These are phyloP conservation scores for Tricholoma sp. DNA, from an alignment of 768 basidiomycete genomes.

Conservation along the genomic window DNA sequence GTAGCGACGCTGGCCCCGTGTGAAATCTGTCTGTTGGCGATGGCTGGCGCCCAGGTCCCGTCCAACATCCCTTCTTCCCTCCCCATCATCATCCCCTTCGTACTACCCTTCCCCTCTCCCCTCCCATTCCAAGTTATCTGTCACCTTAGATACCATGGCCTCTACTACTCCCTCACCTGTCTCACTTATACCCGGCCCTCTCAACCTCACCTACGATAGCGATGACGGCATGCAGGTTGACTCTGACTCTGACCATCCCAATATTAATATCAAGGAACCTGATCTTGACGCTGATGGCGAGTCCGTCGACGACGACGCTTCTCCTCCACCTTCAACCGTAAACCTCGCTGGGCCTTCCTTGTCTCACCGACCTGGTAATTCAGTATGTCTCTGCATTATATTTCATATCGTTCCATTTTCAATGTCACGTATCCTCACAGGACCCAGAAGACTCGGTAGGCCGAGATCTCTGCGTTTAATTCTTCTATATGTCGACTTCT, in stretches of 20 bases:
- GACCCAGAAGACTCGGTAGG: slow-evolving; percentile 60
- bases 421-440: slow-evolving; percentile 21
- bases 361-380: slow-evolving; percentile 26
- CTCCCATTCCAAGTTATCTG: not conserved
- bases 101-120: slow-evolving; percentile 18
- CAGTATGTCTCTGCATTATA: slow-evolving; percentile 29
- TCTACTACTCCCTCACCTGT: slow-evolving; percentile 27
- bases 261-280: slow-evolving; percentile 35
- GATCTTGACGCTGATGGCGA: slow-evolving; percentile 64
- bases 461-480: slow-evolving; percentile 15
- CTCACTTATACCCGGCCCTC: slow-evolving; percentile 32
- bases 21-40: slow-evolving; percentile 53
- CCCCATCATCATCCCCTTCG: slow-evolving; percentile 30
- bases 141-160: slow-evolving; percentile 11
- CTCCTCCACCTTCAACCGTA: slow-evolving; percentile 28
- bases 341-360: slow-evolving; percentile 33
- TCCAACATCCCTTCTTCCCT: slow-evolving; percentile 34
- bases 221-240: slow-evolving; percentile 70
- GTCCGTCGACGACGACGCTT: slow-evolving; percentile 51
- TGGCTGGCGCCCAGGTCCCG: slow-evolving; percentile 46
- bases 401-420: slow-evolving; percentile 11
- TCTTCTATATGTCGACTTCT: slow-evolving; percentile 12
- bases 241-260: slow-evolving; percentile 45
- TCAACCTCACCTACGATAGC: slow-evolving; percentile 57
- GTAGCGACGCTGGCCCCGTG: slow-evolving; percentile 49